Percentiles rank a stretch among this genome's conserved stretches.
Conservation (phyloP, 345 rosid species). For the Linum lewisii region DNA sequence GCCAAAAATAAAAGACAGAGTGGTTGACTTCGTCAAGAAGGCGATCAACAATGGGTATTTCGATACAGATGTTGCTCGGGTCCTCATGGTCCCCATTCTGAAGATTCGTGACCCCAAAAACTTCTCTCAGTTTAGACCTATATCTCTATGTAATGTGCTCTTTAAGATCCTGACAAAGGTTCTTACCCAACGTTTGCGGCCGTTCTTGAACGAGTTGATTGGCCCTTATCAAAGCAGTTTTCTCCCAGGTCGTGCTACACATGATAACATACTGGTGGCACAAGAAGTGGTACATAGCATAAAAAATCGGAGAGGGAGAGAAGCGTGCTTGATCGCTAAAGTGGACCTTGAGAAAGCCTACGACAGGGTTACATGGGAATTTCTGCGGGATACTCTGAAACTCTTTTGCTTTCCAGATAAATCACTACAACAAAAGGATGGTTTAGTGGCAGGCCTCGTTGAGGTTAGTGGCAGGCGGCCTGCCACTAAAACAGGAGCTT, state of each 20-base stretch:
- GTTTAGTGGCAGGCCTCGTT: no score
- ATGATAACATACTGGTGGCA: neutral
- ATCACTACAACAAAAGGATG: no score
- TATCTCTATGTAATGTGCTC: neutral
- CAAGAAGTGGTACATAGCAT: neutral
- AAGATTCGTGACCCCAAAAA: no score
- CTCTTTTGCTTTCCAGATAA: neutral
- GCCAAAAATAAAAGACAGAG: no score
- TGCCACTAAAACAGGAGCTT: no score
- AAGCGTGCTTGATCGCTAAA: neutral
- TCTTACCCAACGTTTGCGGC: neutral
- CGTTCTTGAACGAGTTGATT: neutral
- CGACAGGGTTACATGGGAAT: no score
- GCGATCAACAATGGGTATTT: no score
- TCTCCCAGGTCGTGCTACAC: neutral
- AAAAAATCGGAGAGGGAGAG: neutral
- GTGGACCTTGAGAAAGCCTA: neutral
- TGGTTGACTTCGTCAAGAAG: no score
- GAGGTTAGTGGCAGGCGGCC: no score
- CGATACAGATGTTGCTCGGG: no score
- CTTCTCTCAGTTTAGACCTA: slow-evolving; percentile 2
- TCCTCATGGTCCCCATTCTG: no score
- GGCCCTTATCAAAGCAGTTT: neutral
- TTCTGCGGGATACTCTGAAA: neutral
- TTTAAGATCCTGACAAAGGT: neutral